Evolutionary conservation across 192 early-diverging fungal species (phyloP).

Genomic region (Umbelopsis ramanniana): DNA sequence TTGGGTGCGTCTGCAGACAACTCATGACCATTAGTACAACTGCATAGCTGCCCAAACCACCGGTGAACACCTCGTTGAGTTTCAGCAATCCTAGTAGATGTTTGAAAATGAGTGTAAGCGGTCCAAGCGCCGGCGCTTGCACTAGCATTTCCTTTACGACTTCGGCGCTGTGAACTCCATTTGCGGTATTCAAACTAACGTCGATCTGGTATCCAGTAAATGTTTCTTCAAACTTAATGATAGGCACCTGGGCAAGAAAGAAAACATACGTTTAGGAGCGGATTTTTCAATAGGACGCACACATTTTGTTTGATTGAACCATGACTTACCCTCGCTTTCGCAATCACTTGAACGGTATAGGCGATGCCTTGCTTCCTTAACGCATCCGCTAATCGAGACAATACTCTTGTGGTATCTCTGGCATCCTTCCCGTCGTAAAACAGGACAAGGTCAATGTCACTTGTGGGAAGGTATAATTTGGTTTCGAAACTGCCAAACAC

Average conservation of each 20-base stretch:
- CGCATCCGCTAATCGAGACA: constrained; percentile 52
- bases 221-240: constrained; percentile 84
- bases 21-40: constrained; percentile 76
- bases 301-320: not conserved
- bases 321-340: constrained; percentile 58
- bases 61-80: constrained; percentile 86
- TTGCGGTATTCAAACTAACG: constrained; percentile 79
- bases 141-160: constrained; percentile 62
- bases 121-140: constrained; percentile 60
- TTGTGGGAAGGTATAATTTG: constrained; percentile 82
- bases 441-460: constrained; percentile 54
- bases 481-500: constrained; percentile 95
- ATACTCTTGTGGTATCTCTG: not conserved
- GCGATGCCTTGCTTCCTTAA: constrained; percentile 53
- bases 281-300: not conserved
- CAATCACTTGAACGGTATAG: constrained; percentile 58
- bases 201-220: constrained; percentile 82
- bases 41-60: constrained; percentile 89
- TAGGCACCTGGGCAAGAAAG: constrained; percentile 70
- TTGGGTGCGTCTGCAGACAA: constrained; percentile 89
- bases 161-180: constrained; percentile 63
- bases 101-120: constrained; percentile 84
- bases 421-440: constrained; percentile 20
- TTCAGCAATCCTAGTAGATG: constrained; percentile 76
- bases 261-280: not conserved